These are phyloP conservation scores for Daldinia vernicosa DNA, from an alignment of 495 filamentous ascomycete genomes.

Conservation along the genomic window DNA sequence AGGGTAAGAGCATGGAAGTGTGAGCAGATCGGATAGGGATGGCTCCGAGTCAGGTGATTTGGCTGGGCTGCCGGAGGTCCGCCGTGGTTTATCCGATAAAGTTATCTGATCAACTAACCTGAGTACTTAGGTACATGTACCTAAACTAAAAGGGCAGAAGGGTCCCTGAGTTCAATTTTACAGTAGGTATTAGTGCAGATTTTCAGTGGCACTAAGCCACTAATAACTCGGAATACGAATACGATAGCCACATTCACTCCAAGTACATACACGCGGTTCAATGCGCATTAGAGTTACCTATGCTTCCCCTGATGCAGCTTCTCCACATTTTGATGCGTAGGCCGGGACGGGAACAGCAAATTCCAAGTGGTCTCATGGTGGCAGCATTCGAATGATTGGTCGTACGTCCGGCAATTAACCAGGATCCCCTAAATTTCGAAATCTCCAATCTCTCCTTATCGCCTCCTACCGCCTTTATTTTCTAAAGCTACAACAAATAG, in stretches of 20 bases:
- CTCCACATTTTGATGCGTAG: constrained; percentile 15
- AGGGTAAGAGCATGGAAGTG: constrained; percentile 13
- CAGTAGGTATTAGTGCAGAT: neutral
- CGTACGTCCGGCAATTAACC: constrained; percentile 18
- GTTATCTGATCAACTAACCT: constrained; percentile 26
- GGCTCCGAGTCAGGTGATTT: constrained; percentile 29
- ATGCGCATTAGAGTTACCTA: constrained; percentile 4
- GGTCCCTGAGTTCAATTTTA: neutral
- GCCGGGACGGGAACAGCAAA: constrained; percentile 40
- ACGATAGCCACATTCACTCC: constrained; percentile 27
- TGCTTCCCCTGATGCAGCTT: constrained; percentile 15
- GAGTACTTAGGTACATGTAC: neutral
- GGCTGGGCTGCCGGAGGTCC: neutral
- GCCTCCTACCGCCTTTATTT: constrained; percentile 32
- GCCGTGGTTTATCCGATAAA: constrained; percentile 32
- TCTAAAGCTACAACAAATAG: constrained; percentile 37
- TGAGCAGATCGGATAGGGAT: constrained; percentile 14
- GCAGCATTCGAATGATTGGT: constrained; percentile 47
- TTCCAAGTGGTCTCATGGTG: constrained; percentile 49
- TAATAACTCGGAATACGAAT: constrained; percentile 39
- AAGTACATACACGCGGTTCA: neutral
- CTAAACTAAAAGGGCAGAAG: neutral
- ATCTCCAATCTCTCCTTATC: constrained; percentile 45
- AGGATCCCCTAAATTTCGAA: constrained; percentile 27
- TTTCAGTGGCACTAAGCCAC: neutral